These are phyloP conservation scores for Leccinum griseonigrum DNA, from an alignment of 1,284 basidiomycete genomes.

Conservation along the genomic window DNA sequence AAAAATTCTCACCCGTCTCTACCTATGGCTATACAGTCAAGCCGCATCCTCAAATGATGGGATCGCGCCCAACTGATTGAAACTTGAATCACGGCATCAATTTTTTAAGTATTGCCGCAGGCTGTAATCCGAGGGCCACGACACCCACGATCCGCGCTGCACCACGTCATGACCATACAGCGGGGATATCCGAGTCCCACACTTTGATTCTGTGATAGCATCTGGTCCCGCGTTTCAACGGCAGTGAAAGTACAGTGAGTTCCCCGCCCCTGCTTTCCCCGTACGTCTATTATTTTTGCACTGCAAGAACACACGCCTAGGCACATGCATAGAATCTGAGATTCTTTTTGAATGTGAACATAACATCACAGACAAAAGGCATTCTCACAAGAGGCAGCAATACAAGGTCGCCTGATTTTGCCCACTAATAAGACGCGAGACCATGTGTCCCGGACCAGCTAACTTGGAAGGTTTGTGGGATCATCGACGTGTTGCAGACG, in stretches of 20 bases:
- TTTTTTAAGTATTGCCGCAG: constrained; percentile 6
- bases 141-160: constrained; percentile 4
- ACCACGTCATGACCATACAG: constrained; percentile 9
- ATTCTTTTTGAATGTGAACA: neutral
- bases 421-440: neutral
- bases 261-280: neutral
- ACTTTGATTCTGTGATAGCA: neutral
- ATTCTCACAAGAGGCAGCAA: constrained; percentile 9
- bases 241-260: neutral
- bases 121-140: constrained; percentile 8
- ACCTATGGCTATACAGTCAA: constrained; percentile 3
- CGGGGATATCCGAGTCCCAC: constrained; percentile 5
- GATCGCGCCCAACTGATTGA: constrained; percentile 18
- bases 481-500: neutral
- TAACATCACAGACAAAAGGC: neutral
- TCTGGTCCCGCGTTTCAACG: neutral
- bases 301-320: constrained; percentile 3
- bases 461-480: neutral
- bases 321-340: neutral
- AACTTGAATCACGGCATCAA: constrained; percentile 7
- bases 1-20: neutral
- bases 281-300: constrained; percentile 1
- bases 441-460: neutral
- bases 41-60: constrained; percentile 11
- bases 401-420: constrained; percentile 6